Percentiles rank a stretch among this genome's conserved stretches.
phyloP scores from a whole-genome alignment of 148 eudicot species.

The Drosera capensis region DNA sequence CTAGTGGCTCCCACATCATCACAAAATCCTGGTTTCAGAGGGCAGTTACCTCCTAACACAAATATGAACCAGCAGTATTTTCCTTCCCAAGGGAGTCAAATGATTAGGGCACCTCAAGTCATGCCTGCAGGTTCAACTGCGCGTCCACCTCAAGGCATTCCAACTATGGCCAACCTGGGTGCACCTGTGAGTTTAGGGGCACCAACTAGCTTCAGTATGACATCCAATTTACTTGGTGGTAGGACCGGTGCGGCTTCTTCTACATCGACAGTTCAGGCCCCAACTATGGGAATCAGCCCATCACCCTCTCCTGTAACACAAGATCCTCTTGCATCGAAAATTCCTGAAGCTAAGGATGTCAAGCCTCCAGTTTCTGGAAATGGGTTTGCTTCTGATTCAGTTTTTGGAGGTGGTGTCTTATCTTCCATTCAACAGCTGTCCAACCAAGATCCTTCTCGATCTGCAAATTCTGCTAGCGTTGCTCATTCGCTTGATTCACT shows the following conservation, averaged over 20 bases:
- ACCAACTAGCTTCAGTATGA: slow-evolving; percentile 27
- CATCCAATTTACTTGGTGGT: slow-evolving; percentile 51
- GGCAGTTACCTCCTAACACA: slow-evolving; percentile 34
- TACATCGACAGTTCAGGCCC: slow-evolving; percentile 29
- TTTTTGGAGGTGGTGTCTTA: slow-evolving; percentile 52
- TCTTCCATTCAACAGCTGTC: slow-evolving; percentile 43
- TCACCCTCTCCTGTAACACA: slow-evolving; percentile 26
- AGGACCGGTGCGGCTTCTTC: slow-evolving; percentile 23
- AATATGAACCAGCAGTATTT: slow-evolving; percentile 44
- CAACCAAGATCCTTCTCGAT: slow-evolving; percentile 30
- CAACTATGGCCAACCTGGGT: slow-evolving; percentile 25
- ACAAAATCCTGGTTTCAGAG: slow-evolving; percentile 55
- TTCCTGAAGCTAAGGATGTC: slow-evolving; percentile 27
- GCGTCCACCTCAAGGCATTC: slow-evolving; percentile 37
- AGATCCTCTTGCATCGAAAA: no score
- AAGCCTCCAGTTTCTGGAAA: slow-evolving; percentile 37
- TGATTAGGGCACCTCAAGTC: slow-evolving; percentile 45
- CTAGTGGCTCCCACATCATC: slow-evolving; percentile 25
- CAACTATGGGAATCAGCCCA: slow-evolving; percentile 35
- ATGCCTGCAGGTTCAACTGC: slow-evolving; percentile 25
- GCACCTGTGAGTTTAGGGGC: slow-evolving; percentile 28
- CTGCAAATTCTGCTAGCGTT: slow-evolving; percentile 25
- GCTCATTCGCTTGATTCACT: slow-evolving; percentile 62
- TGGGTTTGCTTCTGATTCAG: slow-evolving; percentile 37
- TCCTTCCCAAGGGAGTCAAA: slow-evolving; percentile 44